Conservation (phyloP, 2,329 filamentous ascomycete species). For the Pyrenochaeta sp. region DNA sequence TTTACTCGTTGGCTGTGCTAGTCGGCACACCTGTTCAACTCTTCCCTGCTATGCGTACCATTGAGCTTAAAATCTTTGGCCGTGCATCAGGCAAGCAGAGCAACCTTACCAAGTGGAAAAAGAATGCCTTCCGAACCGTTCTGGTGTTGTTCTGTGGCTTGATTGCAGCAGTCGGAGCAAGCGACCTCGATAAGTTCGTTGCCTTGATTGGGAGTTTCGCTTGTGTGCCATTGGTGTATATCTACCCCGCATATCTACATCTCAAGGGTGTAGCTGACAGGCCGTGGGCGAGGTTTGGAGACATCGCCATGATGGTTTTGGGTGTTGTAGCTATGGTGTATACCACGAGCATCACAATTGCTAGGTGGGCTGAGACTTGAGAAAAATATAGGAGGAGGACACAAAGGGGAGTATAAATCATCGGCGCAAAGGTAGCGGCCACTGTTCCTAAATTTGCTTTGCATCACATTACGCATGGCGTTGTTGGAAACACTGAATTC, state of each 20-base stretch:
- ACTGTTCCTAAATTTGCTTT: not conserved
- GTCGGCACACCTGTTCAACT: slow-evolving; percentile 78
- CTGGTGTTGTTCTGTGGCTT: slow-evolving; percentile 67
- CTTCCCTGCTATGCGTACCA: slow-evolving; percentile 76
- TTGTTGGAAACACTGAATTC: not conserved
- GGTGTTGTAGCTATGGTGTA: slow-evolving; percentile 77
- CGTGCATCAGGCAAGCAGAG: slow-evolving; percentile 71
- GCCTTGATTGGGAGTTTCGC: slow-evolving; percentile 77
- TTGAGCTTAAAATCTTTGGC: slow-evolving; percentile 74
- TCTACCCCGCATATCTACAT: slow-evolving; percentile 77
- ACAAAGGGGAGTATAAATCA: not conserved
- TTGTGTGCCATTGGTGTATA: slow-evolving; percentile 79
- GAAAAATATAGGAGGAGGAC: not conserved
- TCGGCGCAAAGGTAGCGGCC: not conserved
- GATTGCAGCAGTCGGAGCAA: slow-evolving; percentile 70
- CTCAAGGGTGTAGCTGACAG: slow-evolving; percentile 71
- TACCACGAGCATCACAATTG: slow-evolving; percentile 71
- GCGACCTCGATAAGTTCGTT: slow-evolving; percentile 77
- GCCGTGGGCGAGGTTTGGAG: slow-evolving; percentile 64
- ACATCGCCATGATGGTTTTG: slow-evolving; percentile 69
- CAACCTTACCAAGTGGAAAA: slow-evolving; percentile 75
- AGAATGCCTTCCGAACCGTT: slow-evolving; percentile 70
- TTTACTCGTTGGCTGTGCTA: slow-evolving; percentile 78
- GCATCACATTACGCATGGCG: not conserved
- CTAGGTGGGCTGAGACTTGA: slow-evolving; percentile 42